Percentiles rank a stretch among this genome's conserved stretches.
Conservation (phyloP, 306 rosid species). For the Psophocarpus tetragonolobus region DNA sequence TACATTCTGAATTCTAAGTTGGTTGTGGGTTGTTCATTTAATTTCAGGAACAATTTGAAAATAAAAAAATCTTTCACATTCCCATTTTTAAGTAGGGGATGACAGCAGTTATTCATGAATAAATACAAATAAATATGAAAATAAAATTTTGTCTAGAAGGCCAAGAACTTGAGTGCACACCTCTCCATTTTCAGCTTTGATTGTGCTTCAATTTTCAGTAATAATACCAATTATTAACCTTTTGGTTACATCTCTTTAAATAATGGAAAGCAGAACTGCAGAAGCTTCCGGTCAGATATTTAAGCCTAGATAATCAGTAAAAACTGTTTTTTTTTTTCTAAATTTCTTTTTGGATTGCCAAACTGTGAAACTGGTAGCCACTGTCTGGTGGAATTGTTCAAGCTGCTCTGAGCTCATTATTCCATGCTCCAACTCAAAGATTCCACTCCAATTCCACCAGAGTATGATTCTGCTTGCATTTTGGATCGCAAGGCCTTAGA, state of each 20-base stretch:
- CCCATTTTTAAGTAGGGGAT: background rate
- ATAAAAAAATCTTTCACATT: background rate
- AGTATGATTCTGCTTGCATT: background rate
- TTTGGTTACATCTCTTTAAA: background rate
- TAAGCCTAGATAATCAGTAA: background rate
- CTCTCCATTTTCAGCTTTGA: constrained; percentile 2
- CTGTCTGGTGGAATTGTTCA: background rate
- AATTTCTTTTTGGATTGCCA: background rate
- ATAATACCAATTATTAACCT: background rate
- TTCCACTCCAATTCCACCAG: background rate
- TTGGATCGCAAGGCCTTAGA: background rate
- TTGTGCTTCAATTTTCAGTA: constrained; percentile 1
- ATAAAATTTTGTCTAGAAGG: background rate
- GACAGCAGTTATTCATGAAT: background rate
- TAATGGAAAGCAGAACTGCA: constrained; percentile 15
- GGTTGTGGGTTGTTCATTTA: background rate
- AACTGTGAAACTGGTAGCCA: background rate
- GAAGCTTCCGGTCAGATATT: constrained; percentile 2
- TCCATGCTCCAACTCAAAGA: background rate
- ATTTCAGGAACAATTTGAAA: background rate
- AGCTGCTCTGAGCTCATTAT: background rate
- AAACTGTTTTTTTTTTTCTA: background rate
- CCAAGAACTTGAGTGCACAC: background rate
- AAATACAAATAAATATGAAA: background rate
- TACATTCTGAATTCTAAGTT: background rate